Conservation (phyloP, 2,329 filamentous ascomycete genomes). For the Plectosphaerella plurivora region DNA sequence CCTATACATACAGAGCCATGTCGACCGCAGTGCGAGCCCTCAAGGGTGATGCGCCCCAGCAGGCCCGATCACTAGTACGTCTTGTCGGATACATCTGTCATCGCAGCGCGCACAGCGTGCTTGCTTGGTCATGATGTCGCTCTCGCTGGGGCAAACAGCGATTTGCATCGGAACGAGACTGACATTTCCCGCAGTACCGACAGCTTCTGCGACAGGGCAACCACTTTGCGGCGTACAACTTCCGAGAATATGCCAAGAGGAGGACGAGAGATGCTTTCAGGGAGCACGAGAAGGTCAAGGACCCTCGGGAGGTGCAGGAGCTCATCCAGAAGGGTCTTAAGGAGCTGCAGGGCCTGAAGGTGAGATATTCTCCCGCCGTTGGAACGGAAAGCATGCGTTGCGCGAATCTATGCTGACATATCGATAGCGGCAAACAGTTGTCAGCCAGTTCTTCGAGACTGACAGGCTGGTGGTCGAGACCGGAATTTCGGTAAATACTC, state of each 20-base stretch:
- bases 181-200: slow-evolving; percentile 63
- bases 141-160: background rate
- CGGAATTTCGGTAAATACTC: slow-evolving; percentile 64
- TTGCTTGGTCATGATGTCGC: background rate
- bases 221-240: slow-evolving; percentile 94
- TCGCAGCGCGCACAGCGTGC: too few species aligned
- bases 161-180: background rate
- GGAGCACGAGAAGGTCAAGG: slow-evolving; percentile 69
- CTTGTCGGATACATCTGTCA: too few species aligned
- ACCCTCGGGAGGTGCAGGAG: slow-evolving; percentile 77
- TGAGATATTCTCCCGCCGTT: slow-evolving; percentile 30
- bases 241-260: slow-evolving; percentile 91
- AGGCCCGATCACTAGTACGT: slow-evolving; percentile 53
- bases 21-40: slow-evolving; percentile 22
- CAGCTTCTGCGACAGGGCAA: slow-evolving; percentile 81
- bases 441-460: slow-evolving; percentile 92
- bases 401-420: slow-evolving; percentile 1
- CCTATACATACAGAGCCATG: slow-evolving; percentile 3
- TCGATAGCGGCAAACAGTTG: slow-evolving; percentile 81
- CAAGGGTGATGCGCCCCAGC: slow-evolving; percentile 52
- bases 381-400: slow-evolving; percentile 2
- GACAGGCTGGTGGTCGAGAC: slow-evolving; percentile 91
- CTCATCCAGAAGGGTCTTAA: slow-evolving; percentile 83
- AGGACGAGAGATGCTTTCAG: slow-evolving; percentile 88
- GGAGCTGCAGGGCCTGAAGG: slow-evolving; percentile 88